Conservation (phyloP, 1,284 basidiomycete species). For the Boletus mariae region DNA sequence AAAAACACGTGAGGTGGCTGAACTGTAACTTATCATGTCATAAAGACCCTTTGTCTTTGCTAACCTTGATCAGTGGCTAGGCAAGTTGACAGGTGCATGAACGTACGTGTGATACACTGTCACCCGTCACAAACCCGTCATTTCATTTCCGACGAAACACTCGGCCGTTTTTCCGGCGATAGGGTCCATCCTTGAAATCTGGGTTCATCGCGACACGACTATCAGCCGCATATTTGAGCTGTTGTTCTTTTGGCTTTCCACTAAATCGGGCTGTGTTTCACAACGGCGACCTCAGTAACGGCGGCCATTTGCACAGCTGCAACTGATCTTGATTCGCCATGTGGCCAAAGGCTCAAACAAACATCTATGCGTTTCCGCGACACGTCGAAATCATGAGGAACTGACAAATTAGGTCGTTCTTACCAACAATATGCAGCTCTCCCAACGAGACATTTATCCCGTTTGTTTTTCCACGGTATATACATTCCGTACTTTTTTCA, state of each 20-base stretch:
- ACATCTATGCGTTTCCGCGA: not conserved
- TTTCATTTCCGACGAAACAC: slow-evolving; percentile 3
- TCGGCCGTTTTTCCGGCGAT: slow-evolving; percentile 1
- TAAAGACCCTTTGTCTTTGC: not conserved
- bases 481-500: not conserved
- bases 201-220: not conserved
- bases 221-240: too few relatives aligned
- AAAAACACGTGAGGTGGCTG: not conserved
- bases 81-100: slow-evolving; percentile 13
- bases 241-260: too few relatives aligned
- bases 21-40: slow-evolving; percentile 20
- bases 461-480: not conserved
- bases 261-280: too few relatives aligned
- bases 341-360: not conserved
- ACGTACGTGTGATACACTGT: slow-evolving; percentile 14
- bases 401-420: not conserved
- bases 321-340: not conserved
- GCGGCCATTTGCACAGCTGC: not conserved
- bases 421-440: not conserved
- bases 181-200: not conserved
- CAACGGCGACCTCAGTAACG: not conserved
- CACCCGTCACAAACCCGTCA: not conserved
- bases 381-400: not conserved
- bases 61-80: slow-evolving; percentile 2
- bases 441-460: not conserved